Evolutionary conservation across 345 rosid species (phyloP).

Genomic region (Durio zibethinus): DNA sequence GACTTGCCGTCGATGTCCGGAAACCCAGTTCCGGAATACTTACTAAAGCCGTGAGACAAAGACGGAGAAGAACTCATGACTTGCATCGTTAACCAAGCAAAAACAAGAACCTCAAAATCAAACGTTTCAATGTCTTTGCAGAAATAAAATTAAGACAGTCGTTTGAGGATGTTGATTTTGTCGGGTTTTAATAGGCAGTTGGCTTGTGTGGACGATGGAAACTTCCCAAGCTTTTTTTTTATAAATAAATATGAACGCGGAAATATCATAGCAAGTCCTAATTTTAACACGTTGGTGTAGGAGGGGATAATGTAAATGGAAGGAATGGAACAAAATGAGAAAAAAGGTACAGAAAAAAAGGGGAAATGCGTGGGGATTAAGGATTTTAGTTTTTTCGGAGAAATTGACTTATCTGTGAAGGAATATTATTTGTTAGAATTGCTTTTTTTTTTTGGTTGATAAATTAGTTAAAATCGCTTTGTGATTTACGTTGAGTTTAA

Average conservation of each 20-base stretch:
- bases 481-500: too few species aligned
- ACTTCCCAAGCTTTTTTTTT: background rate
- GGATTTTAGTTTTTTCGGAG: too few species aligned
- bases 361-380: too few species aligned
- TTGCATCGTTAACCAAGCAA: slow-evolving; percentile 4
- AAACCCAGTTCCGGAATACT: background rate
- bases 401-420: too few species aligned
- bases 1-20: background rate
- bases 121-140: background rate
- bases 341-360: too few species aligned
- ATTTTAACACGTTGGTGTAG: background rate
- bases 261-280: background rate
- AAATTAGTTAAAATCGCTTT: too few species aligned
- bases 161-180: background rate
- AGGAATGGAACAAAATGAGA: too few species aligned
- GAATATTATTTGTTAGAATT: too few species aligned
- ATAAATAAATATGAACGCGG: background rate
- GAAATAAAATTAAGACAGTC: background rate
- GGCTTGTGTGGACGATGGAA: background rate
- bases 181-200: background rate
- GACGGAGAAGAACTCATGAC: slow-evolving; percentile 13
- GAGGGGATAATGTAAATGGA: background rate
- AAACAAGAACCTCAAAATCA: background rate
- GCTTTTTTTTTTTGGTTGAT: too few species aligned
- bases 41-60: slow-evolving; percentile 4